Evolutionary conservation across 2,329 filamentous ascomycete species (phyloP).

Genomic region (Pestalotiopsis fici): DNA sequence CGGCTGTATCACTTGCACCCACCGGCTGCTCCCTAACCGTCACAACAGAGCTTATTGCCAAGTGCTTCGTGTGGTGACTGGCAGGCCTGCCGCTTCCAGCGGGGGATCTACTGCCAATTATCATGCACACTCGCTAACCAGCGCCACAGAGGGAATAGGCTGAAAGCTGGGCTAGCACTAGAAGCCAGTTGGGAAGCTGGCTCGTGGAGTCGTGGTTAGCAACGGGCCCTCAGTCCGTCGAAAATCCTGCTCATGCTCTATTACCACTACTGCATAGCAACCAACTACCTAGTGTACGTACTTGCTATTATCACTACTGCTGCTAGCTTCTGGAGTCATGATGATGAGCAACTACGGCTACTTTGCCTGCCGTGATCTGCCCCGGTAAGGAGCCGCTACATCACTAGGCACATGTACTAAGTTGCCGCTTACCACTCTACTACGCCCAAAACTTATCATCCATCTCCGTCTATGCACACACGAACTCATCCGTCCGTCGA

Average conservation of each 20-base stretch:
- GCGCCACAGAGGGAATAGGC: conserved; percentile 4
- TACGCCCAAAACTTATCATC: background rate
- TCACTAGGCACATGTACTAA: background rate
- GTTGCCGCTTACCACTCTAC: background rate
- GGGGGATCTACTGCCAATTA: background rate
- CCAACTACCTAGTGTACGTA: too few species aligned
- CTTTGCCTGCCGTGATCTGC: background rate
- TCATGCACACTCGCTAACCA: background rate
- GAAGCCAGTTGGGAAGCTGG: conserved; percentile 1
- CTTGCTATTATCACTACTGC: background rate
- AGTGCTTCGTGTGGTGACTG: background rate
- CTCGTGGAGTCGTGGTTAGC: background rate
- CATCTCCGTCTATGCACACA: background rate
- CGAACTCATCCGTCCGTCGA: background rate
- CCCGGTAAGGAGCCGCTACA: background rate
- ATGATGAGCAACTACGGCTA: background rate
- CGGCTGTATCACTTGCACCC: conserved; percentile 2
- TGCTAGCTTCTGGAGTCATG: background rate
- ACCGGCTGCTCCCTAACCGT: background rate
- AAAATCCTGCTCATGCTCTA: background rate
- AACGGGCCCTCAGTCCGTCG: background rate
- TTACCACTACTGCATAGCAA: too few species aligned
- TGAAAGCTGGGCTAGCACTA: background rate
- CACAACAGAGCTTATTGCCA: conserved; percentile 1
- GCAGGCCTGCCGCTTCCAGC: background rate